These are phyloP conservation scores for Ceratocystis huliohia DNA, from an alignment of 2,329 filamentous ascomycete species.

Conservation along the genomic window DNA sequence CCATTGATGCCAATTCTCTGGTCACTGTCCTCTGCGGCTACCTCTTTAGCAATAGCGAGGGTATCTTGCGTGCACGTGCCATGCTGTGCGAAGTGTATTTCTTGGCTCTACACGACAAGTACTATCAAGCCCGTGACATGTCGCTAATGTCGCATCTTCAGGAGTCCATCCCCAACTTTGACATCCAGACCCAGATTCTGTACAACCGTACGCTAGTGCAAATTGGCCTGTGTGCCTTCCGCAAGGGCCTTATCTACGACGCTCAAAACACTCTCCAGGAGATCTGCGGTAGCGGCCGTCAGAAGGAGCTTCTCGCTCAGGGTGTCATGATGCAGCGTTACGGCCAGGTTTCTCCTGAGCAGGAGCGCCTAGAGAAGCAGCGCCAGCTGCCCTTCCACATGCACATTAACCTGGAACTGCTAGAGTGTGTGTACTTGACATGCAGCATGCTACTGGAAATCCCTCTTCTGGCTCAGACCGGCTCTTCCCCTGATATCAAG, in stretches of 20 bases:
- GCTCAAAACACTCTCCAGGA: conserved; percentile 96
- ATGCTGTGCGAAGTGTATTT: conserved; percentile 99
- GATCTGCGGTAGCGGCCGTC: conserved; percentile 91
- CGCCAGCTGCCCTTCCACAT: conserved; percentile 98
- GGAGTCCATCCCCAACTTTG: conserved; percentile 92
- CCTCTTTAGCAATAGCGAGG: conserved; percentile 86
- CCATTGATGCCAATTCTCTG: conserved; percentile 58
- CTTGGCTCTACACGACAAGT: conserved; percentile 90
- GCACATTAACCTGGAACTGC: conserved; percentile 98
- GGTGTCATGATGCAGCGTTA: conserved; percentile 98
- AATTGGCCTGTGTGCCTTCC: conserved; percentile 95
- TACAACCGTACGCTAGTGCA: conserved; percentile 98
- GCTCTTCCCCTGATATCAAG: conserved; percentile 90
- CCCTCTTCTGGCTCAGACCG: conserved; percentile 87
- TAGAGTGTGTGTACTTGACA: conserved; percentile 96
- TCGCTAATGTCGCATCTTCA: conserved; percentile 99
- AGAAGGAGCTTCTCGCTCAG: conserved; percentile 95
- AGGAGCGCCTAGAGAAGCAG: conserved; percentile 93
- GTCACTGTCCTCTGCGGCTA: conserved; percentile 87
- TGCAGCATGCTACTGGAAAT: conserved; percentile 99
- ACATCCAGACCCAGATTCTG: conserved; percentile 92
- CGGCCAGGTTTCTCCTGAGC: conserved; percentile 89
- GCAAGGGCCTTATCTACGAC: conserved; percentile 90
- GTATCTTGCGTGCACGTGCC: conserved; percentile 86
- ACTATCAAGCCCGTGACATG: conserved; percentile 96